Evolutionary conservation across 2,329 filamentous ascomycete genomes (phyloP).

Genomic region (Trichocomaceae sp.): DNA sequence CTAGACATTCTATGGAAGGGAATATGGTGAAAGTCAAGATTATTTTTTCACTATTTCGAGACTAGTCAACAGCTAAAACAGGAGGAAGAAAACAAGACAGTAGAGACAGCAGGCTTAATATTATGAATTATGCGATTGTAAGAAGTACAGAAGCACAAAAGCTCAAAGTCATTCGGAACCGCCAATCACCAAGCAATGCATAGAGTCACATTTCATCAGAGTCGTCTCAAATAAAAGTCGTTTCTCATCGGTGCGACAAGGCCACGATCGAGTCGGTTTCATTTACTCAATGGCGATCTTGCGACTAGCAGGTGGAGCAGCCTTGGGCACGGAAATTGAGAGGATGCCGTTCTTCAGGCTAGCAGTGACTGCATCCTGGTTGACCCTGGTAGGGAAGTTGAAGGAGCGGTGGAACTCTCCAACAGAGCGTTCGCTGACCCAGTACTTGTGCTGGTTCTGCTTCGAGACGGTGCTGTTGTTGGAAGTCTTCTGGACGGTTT

Average conservation of each 20-base stretch:
- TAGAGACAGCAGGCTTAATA: too few species aligned
- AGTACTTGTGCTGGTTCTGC: slow-evolving; percentile 37
- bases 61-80: too few species aligned
- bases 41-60: too few species aligned
- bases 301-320: slow-evolving; percentile 38
- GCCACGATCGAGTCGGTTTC: background rate
- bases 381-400: slow-evolving; percentile 48
- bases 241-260: background rate
- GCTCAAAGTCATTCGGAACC: too few species aligned
- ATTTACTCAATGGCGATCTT: slow-evolving; percentile 45
- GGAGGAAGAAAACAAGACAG: too few species aligned
- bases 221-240: background rate
- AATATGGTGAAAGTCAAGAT: too few species aligned
- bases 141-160: too few species aligned
- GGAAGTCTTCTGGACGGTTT: slow-evolving; percentile 22
- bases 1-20: too few species aligned
- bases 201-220: background rate
- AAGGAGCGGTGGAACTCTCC: slow-evolving; percentile 52
- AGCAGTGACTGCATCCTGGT: slow-evolving; percentile 52
- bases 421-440: slow-evolving; percentile 51
- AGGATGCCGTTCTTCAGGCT: slow-evolving; percentile 52
- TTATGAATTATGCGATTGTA: too few species aligned
- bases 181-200: background rate
- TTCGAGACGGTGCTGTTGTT: slow-evolving; percentile 16
- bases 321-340: slow-evolving; percentile 50